phyloP scores from a whole-genome alignment of 768 basidiomycete genomes.

The Calocybe gangraenosa region DNA sequence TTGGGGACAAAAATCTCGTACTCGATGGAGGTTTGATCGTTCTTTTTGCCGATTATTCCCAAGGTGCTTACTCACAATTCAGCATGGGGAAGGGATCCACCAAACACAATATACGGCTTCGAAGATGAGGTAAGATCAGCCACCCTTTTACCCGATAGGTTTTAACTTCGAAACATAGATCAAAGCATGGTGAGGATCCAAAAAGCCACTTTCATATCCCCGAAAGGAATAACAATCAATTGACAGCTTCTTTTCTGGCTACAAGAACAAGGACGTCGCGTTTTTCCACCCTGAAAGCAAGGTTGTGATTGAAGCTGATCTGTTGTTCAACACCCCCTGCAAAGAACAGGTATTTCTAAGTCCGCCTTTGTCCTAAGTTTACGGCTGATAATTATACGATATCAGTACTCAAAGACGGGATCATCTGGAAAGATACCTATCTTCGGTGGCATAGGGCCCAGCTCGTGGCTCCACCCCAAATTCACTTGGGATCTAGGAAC shows the following conservation, averaged over 20 bases:
- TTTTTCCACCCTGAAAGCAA: constrained; percentile 66
- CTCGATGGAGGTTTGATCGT: constrained; percentile 56
- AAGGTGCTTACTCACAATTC: constrained; percentile 1
- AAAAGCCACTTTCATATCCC: background rate
- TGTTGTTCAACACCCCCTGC: constrained; percentile 77
- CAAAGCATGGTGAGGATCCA: constrained; percentile 34
- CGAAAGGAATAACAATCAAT: background rate
- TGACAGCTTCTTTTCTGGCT: constrained; percentile 56
- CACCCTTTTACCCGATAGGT: background rate
- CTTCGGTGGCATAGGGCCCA: constrained; percentile 25
- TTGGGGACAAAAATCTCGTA: constrained; percentile 41
- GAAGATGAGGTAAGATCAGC: constrained; percentile 48
- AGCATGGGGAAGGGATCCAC: constrained; percentile 54
- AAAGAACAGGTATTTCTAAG: constrained; percentile 55
- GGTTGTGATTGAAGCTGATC: constrained; percentile 69
- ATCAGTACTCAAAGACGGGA: constrained; percentile 31
- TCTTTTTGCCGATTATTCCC: background rate
- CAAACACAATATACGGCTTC: constrained; percentile 62
- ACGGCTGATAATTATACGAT: background rate
- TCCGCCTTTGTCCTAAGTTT: background rate
- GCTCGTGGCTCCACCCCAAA: constrained; percentile 22
- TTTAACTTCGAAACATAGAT: constrained; percentile 24
- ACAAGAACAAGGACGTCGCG: constrained; percentile 72
- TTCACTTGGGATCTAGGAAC: constrained; percentile 25
- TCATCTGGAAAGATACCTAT: constrained; percentile 23